A percentile compares a stretch with the other conserved stretches of the same genome.
Evolutionary conservation across 257 asterid species (phyloP).

Genomic region (Anisodus tanguticus): DNA sequence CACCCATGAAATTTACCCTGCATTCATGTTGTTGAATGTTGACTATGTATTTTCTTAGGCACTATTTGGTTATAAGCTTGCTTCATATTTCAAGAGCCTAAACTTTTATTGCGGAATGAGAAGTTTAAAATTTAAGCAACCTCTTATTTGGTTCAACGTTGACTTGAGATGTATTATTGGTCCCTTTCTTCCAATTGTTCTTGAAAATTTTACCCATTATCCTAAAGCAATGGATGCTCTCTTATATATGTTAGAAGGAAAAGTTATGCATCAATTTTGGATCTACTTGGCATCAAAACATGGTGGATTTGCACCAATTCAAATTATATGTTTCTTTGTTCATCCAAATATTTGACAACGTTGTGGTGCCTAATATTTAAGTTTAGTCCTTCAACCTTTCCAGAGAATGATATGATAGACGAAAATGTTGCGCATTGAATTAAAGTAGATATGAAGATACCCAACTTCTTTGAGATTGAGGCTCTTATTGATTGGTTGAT

Average conservation of each 20-base stretch:
- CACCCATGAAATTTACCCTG: neutral
- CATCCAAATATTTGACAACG: neutral
- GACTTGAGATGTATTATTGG: neutral
- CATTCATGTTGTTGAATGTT: neutral
- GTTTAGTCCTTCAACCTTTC: neutral
- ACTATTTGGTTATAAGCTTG: neutral
- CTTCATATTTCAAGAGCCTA: neutral
- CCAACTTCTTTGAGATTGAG: neutral
- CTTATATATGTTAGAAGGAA: neutral
- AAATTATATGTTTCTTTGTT: neutral
- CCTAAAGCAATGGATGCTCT: neutral
- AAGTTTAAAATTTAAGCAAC: neutral
- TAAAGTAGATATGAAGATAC: constrained; percentile 14
- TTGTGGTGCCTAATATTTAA: neutral
- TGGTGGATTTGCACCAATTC: neutral
- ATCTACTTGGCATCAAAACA: neutral
- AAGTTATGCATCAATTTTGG: neutral
- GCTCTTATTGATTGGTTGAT: constrained; percentile 17
- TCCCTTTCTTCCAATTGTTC: neutral
- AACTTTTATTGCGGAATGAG: neutral
- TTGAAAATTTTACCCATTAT: neutral
- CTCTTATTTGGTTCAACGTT: neutral
- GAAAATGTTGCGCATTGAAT: neutral
- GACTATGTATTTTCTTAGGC: neutral
- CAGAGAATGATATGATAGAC: constrained; percentile 11